Percentiles rank a stretch among this genome's conserved stretches.
Conservation (phyloP, 495 filamentous ascomycete genomes). For the Hypoxylon lienhwacheense region DNA sequence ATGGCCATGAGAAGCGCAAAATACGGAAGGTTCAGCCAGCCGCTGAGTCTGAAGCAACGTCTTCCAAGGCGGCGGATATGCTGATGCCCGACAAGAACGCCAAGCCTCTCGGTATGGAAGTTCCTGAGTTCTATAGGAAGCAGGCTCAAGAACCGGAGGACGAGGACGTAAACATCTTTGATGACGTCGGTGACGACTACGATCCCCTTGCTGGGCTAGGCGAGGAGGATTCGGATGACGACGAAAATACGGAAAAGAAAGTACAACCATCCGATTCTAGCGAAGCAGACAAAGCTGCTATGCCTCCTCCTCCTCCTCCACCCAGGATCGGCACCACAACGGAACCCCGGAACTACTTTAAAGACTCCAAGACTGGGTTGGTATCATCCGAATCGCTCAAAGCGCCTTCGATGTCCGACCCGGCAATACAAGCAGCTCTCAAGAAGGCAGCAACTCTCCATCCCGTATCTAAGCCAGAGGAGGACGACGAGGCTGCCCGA, state of each 20-base stretch:
- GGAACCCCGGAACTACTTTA: slow-evolving; percentile 63
- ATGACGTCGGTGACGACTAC: slow-evolving; percentile 82
- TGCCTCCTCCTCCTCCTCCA: slow-evolving; percentile 51
- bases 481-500: slow-evolving; percentile 44
- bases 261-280: slow-evolving; percentile 35
- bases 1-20: slow-evolving; percentile 88
- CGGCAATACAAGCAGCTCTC: slow-evolving; percentile 78
- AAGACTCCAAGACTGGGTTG: slow-evolving; percentile 50
- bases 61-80: slow-evolving; percentile 50
- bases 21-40: slow-evolving; percentile 58
- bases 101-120: slow-evolving; percentile 75
- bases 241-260: slow-evolving; percentile 47
- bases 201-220: slow-evolving; percentile 78
- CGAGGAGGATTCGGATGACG: slow-evolving; percentile 54
- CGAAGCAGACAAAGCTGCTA: slow-evolving; percentile 36
- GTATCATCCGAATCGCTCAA: slow-evolving; percentile 50
- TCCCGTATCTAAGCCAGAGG: slow-evolving; percentile 49
- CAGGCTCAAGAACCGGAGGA: slow-evolving; percentile 59
- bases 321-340: slow-evolving; percentile 20
- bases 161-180: slow-evolving; percentile 77
- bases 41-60: slow-evolving; percentile 36
- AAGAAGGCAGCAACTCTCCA: slow-evolving; percentile 79
- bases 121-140: slow-evolving; percentile 62
- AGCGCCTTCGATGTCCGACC: slow-evolving; percentile 66
- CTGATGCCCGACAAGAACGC: slow-evolving; percentile 67